These are phyloP conservation scores for Verticillium alfalfae DNA, from an alignment of 2,329 filamentous ascomycete genomes.

Conservation along the genomic window DNA sequence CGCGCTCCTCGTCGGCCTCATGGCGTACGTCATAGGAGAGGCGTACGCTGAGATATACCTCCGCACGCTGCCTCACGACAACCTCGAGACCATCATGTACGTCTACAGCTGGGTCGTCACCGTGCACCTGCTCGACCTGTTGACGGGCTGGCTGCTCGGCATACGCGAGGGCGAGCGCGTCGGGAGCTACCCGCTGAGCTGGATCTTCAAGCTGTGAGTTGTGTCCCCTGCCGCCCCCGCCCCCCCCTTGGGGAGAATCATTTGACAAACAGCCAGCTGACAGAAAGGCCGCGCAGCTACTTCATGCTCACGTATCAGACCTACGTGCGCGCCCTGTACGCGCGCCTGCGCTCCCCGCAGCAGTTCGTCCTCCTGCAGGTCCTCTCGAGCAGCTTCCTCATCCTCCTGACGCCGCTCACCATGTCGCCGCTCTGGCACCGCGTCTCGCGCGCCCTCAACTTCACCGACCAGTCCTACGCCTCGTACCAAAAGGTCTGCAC, in stretches of 20 bases:
- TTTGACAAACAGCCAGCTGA: not conserved
- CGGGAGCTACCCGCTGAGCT: conserved; percentile 64
- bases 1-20: conserved; percentile 55
- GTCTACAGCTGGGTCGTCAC: conserved; percentile 67
- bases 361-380: conserved; percentile 63
- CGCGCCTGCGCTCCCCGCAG: conserved; percentile 57
- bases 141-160: conserved; percentile 63
- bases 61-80: conserved; percentile 60
- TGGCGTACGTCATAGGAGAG: conserved; percentile 64
- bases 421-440: conserved; percentile 57
- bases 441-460: conserved; percentile 42
- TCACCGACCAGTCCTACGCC: conserved; percentile 55
- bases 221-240: not conserved
- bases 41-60: conserved; percentile 66
- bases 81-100: conserved; percentile 61
- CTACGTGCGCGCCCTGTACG: conserved; percentile 64
- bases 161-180: conserved; percentile 61
- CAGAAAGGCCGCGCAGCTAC: conserved; percentile 35
- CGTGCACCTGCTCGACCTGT: conserved; percentile 57
- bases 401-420: conserved; percentile 58
- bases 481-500: conserved; percentile 63
- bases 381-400: conserved; percentile 57
- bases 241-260: not conserved
- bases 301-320: conserved; percentile 68
- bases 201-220: conserved; percentile 63